phyloP scores from a whole-genome alignment of 371 early-diverging fungal genomes.

The Capillidium rhysosporum region DNA sequence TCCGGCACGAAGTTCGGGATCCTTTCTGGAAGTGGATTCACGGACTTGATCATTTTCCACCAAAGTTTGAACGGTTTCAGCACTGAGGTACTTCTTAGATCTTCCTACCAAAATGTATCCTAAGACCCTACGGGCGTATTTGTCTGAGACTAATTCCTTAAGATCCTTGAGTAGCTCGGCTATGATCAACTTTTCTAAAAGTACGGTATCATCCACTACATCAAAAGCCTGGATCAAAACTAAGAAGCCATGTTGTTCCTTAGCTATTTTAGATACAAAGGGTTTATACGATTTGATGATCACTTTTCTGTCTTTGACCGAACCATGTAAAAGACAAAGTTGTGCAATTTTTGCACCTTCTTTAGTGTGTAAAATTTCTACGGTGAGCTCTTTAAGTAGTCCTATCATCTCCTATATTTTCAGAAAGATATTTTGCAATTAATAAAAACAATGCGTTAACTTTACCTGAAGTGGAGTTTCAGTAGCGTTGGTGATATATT shows the following conservation, averaged over 20 bases:
- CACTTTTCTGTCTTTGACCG: conserved; percentile 68
- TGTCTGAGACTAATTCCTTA: conserved; percentile 35
- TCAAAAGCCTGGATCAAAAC: conserved; percentile 69
- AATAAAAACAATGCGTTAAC: too few relatives aligned
- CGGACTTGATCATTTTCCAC: conserved; percentile 37
- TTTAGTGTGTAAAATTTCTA: conserved; percentile 75
- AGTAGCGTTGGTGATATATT: conserved; percentile 49
- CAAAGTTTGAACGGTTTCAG: conserved; percentile 34
- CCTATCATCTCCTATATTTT: conserved; percentile 35
- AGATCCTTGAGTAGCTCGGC: conserved; percentile 28
- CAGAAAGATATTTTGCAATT: too few relatives aligned
- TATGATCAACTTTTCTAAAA: conserved; percentile 37
- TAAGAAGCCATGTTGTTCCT: conserved; percentile 78
- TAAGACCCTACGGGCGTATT: conserved; percentile 51
- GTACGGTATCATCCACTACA: conserved; percentile 83
- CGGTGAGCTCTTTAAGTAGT: conserved; percentile 59
- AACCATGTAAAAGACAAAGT: conserved; percentile 53
- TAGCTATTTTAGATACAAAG: conserved; percentile 54
- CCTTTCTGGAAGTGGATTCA: conserved; percentile 46
- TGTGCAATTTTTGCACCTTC: conserved; percentile 75
- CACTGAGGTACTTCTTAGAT: conserved; percentile 42
- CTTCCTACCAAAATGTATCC: conserved; percentile 53
- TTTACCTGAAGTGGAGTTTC: conserved; percentile 31
- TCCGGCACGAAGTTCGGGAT: conserved; percentile 29
- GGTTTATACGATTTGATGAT: conserved; percentile 75